Evolutionary conservation across 495 filamentous ascomycete species (phyloP).

Genomic region (Neurospora sp.): DNA sequence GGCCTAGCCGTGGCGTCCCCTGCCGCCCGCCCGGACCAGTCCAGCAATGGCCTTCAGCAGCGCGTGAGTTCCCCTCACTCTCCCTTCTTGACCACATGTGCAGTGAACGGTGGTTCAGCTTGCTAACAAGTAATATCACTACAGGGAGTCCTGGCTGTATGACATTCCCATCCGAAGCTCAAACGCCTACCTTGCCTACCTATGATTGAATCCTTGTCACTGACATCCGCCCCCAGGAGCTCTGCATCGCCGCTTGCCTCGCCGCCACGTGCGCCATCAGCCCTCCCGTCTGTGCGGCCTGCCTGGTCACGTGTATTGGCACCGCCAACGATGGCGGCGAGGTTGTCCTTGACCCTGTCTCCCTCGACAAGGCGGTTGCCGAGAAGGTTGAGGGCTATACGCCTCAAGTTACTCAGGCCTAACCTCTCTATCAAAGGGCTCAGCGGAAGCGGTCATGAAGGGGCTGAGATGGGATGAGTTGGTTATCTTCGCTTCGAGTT

Average conservation of each 20-base stretch:
- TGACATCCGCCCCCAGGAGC: neutral
- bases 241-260: neutral
- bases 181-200: neutral
- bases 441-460: too few relatives aligned
- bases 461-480: too few relatives aligned
- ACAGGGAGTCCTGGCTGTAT: neutral
- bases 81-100: neutral
- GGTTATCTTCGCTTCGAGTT: too few relatives aligned
- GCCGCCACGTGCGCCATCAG: rapidly evolving
- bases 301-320: neutral
- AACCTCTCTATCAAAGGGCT: too few relatives aligned
- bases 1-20: neutral
- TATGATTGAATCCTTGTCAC: neutral
- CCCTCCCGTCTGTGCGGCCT: neutral
- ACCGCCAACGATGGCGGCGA: neutral
- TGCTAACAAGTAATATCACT: neutral
- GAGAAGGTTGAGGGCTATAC: neutral
- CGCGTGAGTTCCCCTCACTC: neutral
- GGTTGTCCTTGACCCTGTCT: neutral
- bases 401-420: neutral
- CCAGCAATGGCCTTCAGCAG: neutral
- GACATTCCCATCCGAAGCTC: neutral
- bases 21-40: neutral
- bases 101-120: neutral
- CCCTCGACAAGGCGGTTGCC: neutral